A percentile compares a stretch with the other conserved stretches of the same genome.
Evolutionary conservation across 805 yeast genomes (phyloP).

Genomic region (Sugiyamaella floridensis): DNA sequence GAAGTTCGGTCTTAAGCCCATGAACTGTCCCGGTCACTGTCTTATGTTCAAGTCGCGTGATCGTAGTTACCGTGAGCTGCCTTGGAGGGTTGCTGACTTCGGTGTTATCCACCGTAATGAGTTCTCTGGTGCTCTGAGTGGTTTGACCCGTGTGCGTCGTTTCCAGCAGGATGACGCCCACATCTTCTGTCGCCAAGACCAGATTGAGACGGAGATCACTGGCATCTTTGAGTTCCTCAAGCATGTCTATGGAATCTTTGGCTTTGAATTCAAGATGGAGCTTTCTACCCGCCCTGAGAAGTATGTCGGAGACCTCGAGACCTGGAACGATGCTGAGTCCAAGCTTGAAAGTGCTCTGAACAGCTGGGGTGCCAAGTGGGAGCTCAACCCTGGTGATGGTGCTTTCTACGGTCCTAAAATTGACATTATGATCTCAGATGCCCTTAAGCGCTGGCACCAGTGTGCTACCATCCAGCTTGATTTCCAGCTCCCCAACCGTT

Average conservation of each 20-base stretch:
- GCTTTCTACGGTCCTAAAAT: constrained; percentile 97
- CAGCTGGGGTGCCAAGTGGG: constrained; percentile 87
- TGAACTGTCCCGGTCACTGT: constrained; percentile 91
- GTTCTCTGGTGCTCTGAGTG: constrained; percentile 89
- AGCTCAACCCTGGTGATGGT: constrained; percentile 94
- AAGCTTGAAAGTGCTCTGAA: constrained; percentile 78
- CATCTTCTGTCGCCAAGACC: constrained; percentile 90
- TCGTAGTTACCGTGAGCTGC: constrained; percentile 92
- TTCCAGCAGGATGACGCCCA: constrained; percentile 99
- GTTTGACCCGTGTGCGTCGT: constrained; percentile 94
- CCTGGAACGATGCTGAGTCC: constrained; percentile 89
- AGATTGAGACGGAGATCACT: constrained; percentile 78
- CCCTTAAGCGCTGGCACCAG: constrained; percentile 94
- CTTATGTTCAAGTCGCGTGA: constrained; percentile 85
- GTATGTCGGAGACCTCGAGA: constrained; percentile 86
- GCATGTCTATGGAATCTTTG: constrained; percentile 82
- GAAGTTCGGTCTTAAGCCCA: constrained; percentile 88
- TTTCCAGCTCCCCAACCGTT: constrained; percentile 95
- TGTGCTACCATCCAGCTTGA: constrained; percentile 98
- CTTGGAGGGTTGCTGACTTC: constrained; percentile 98
- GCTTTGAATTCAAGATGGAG: constrained; percentile 94
- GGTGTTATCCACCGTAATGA: constrained; percentile 97
- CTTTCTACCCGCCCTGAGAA: constrained; percentile 96
- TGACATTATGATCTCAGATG: constrained; percentile 92
- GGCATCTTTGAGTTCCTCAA: constrained; percentile 81